Evolutionary conservation across 352 stramenopile genomes (phyloP).

Genomic region (Phytophthora syringae): DNA sequence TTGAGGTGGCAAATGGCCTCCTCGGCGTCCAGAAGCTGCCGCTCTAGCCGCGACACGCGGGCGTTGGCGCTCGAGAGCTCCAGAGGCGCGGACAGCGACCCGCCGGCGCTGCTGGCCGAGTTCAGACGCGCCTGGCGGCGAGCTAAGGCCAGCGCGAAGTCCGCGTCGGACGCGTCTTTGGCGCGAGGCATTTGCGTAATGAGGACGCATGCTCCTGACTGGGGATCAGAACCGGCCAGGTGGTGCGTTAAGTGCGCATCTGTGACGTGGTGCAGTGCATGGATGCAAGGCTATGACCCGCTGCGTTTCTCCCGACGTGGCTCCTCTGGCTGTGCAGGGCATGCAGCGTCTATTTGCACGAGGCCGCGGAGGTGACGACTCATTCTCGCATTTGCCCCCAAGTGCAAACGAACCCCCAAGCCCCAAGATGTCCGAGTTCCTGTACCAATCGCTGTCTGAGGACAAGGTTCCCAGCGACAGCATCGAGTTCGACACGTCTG

Average conservation of each 20-base stretch:
- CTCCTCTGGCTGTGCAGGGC: background rate
- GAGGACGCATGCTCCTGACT: constrained; percentile 21
- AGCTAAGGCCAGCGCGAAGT: constrained; percentile 25
- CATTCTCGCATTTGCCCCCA: constrained; percentile 31
- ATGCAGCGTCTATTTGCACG: constrained; percentile 31
- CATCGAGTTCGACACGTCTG: constrained; percentile 79
- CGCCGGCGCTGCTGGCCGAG: background rate
- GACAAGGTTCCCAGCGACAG: constrained; percentile 67
- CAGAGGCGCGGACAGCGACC: constrained; percentile 9
- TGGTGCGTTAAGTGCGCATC: constrained; percentile 6
- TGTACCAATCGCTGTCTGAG: constrained; percentile 68
- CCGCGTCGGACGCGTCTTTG: constrained; percentile 10
- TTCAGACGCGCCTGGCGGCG: constrained; percentile 33
- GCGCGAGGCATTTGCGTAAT: constrained; percentile 2
- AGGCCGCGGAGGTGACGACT: background rate
- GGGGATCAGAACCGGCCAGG: constrained; percentile 8
- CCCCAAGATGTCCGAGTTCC: constrained; percentile 50
- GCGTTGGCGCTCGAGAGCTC: constrained; percentile 70
- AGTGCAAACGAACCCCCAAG: constrained; percentile 6
- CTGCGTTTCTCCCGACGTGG: constrained; percentile 34
- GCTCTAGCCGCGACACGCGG: constrained; percentile 51
- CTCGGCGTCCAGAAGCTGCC: constrained; percentile 67
- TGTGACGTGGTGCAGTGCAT: constrained; percentile 27
- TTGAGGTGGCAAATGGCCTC: constrained; percentile 81
- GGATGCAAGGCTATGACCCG: background rate